These are phyloP conservation scores for Neurospora sp. DNA, from an alignment of 495 filamentous ascomycete genomes.

Conservation along the genomic window DNA sequence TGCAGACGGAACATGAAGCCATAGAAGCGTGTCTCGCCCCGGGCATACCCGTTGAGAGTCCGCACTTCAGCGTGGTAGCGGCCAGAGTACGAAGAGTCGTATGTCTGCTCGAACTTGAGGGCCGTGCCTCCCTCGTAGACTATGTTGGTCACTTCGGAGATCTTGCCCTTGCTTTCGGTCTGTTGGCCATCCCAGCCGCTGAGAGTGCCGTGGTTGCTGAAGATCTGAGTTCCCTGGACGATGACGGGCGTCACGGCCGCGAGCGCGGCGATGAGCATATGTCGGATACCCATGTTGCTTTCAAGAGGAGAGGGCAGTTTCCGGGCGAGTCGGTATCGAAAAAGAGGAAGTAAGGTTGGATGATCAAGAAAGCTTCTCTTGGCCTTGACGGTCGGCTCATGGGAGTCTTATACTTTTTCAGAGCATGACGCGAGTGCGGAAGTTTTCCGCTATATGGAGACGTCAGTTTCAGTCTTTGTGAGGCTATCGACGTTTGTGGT, in stretches of 20 bases:
- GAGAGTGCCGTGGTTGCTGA: slow-evolving; percentile 41
- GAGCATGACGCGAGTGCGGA: neutral
- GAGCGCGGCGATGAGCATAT: neutral
- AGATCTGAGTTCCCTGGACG: slow-evolving; percentile 25
- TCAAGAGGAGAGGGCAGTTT: neutral
- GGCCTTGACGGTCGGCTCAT: neutral
- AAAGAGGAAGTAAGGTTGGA: neutral
- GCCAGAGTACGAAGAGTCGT: slow-evolving; percentile 34
- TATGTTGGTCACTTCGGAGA: slow-evolving; percentile 37
- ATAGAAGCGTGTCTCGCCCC: slow-evolving; percentile 43
- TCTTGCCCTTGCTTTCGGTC: slow-evolving; percentile 35
- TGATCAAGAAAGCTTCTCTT: neutral
- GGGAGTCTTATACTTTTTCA: neutral
- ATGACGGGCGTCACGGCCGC: neutral
- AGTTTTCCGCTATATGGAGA: too few relatives aligned
- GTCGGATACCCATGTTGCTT: neutral
- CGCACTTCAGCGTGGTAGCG: slow-evolving; percentile 49
- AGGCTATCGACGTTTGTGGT: too few relatives aligned
- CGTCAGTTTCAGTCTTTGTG: too few relatives aligned
- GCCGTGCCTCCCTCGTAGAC: slow-evolving; percentile 34
- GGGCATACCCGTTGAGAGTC: slow-evolving; percentile 36
- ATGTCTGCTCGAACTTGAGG: slow-evolving; percentile 45
- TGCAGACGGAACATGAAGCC: slow-evolving; percentile 45
- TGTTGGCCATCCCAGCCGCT: slow-evolving; percentile 38
- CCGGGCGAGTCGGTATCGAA: neutral